Percentiles rank a stretch among this genome's conserved stretches.
phyloP scores from a whole-genome alignment of 2,329 filamentous ascomycete species.

The Salinomyces thailandicus region DNA sequence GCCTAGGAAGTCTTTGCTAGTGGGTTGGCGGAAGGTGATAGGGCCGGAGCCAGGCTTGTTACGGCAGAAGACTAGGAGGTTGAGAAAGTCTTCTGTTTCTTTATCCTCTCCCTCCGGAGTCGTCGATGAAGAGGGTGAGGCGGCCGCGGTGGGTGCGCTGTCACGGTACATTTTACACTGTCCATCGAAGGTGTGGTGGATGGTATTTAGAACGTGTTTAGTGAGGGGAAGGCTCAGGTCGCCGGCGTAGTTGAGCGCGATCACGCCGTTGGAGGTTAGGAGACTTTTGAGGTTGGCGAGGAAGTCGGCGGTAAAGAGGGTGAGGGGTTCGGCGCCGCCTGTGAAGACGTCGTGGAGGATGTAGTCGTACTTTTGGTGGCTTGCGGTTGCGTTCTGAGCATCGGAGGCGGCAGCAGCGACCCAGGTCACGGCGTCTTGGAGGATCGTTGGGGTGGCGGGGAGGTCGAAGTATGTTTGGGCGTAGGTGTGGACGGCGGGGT shows the following conservation, averaged over 20 bases:
- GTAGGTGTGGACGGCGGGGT: conserved; percentile 77
- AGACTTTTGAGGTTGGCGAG: conserved; percentile 59
- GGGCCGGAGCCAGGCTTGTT: conserved; percentile 40
- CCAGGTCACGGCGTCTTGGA: conserved; percentile 72
- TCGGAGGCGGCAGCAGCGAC: conserved; percentile 40
- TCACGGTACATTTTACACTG: conserved; percentile 83
- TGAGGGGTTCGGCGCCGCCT: conserved; percentile 80
- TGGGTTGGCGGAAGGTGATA: conserved; percentile 54
- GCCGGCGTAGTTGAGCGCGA: conserved; percentile 94
- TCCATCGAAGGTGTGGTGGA: conserved; percentile 69
- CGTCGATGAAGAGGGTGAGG: too few relatives aligned
- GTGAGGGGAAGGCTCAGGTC: conserved; percentile 70
- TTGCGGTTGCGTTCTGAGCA: conserved; percentile 17
- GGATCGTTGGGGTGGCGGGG: conserved; percentile 63
- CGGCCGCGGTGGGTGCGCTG: conserved; percentile 35
- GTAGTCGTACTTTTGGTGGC: conserved; percentile 56
- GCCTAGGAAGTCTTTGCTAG: conserved; percentile 55
- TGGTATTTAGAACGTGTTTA: conserved; percentile 69
- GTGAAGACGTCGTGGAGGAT: conserved; percentile 98
- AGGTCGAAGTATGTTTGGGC: conserved; percentile 75
- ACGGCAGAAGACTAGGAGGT: conserved; percentile 91
- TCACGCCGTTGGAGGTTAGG: conserved; percentile 65
- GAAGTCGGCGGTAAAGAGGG: conserved; percentile 82
- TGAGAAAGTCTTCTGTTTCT: conserved; percentile 64
- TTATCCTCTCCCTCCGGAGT: conserved; percentile 26